Base-by-base conservation (phyloP, 257 asterid genomes). In the Cruciata laevipes region DNA sequence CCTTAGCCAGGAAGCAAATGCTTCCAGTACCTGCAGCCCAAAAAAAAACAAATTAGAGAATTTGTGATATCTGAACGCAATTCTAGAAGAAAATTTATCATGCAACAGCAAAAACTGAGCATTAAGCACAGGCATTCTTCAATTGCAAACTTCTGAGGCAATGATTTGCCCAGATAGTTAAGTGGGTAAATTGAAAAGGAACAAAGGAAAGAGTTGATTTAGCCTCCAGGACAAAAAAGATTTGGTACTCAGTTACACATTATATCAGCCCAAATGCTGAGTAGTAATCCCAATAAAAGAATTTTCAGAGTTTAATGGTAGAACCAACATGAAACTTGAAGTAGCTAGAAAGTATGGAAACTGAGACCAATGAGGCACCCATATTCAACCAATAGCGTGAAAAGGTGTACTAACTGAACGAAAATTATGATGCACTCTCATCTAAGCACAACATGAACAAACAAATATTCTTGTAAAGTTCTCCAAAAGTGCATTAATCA, bases 1-100 rank as follows among this genome's bases (percentile, higher is more conserved):
- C 66, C 97, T 95, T 69, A 94, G 82, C 99, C 99, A 94, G 77
- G 99, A 94, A 82, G 97, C 89, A 87, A 94, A 94, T 56, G 93
- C 99, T 82, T 94, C 99, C 24, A 94, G 96, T 69, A 87, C 96
- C 99, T 94, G 96, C 74, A 67, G 66, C 58, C n/a, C n/a, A 73
- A 74, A 73, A 70, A 68, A 42, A 67, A 70, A 69, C 35, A 58
- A 72, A 74, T 49, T 27, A 67, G 23, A 47, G 59, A 52, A 31
- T 40, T 30, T 30, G 44, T 31, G 10, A 52, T 21, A 47, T 32
- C 30, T 60, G 27, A 42, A 23, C 0, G 21, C 40, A 71, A 42
- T 63, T 38, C 70, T 33, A 63, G 27, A 32, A 10, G 66, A 21
- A 17, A 33, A 32, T 33, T n/a, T 18, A 47, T 47, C 11, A 47